A percentile compares a stretch with the other conserved stretches of the same genome.
Conservation (phyloP, 2,329 filamentous ascomycete genomes). For the Pyrenochaeta sp. region DNA sequence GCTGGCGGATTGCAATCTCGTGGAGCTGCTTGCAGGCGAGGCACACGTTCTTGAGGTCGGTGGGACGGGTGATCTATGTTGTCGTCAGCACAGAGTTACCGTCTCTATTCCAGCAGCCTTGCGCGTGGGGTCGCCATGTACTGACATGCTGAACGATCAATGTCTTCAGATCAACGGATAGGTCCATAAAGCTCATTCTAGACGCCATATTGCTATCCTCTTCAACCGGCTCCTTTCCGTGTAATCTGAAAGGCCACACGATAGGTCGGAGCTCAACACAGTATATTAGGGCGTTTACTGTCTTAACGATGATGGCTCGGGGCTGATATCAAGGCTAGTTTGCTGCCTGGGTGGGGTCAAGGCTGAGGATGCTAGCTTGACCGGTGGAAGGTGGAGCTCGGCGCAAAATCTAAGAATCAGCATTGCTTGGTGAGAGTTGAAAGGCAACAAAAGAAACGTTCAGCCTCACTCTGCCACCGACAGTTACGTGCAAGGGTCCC, state of each 20-base stretch:
- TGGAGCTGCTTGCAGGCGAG: constrained; percentile 58
- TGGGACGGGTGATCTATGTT: constrained; percentile 54
- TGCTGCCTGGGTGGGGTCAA: constrained; percentile 10
- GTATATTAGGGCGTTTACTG: not conserved
- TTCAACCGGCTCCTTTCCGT: not conserved
- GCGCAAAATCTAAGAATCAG: not conserved
- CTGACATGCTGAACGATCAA: constrained; percentile 50
- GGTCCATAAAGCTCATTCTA: constrained; percentile 41
- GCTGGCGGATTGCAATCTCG: constrained; percentile 55
- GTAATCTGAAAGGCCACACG: not conserved
- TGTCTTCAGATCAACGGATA: constrained; percentile 51
- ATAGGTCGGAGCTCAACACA: not conserved
- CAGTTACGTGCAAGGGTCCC: not conserved
- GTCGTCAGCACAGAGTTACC: constrained; percentile 1
- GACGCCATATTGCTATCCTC: constrained; percentile 33
- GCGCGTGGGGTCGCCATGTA: constrained; percentile 6
- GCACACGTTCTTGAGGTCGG: constrained; percentile 58
- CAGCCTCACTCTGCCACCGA: not conserved
- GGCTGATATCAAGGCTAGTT: not conserved
- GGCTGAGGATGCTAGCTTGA: constrained; percentile 7
- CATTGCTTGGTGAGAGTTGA: not conserved
- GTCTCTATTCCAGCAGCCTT: not conserved
- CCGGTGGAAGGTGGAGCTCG: constrained; percentile 13
- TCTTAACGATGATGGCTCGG: not conserved
- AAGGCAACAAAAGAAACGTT: constrained; percentile 8